Percentiles rank a stretch among this genome's conserved stretches.
Evolutionary conservation across 768 basidiomycete genomes (phyloP).

Genomic region (Boletus patriciae): DNA sequence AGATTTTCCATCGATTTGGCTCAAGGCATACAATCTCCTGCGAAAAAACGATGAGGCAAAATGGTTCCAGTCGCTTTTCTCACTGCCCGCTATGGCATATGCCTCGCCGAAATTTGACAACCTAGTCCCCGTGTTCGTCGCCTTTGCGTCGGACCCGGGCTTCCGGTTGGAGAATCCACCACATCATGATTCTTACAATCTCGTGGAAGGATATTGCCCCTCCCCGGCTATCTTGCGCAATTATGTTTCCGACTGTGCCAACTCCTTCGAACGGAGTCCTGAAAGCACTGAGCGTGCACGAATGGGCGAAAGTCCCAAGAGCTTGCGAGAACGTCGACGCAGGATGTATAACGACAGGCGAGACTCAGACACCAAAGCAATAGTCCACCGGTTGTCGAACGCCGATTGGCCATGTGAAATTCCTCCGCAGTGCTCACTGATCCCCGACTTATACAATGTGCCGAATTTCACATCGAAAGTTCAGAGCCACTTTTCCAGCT

Average conservation of each 20-base stretch:
- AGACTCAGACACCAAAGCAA: not conserved
- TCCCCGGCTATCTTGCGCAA: not conserved
- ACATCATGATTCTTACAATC: constrained; percentile 2
- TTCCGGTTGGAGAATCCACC: constrained; percentile 14
- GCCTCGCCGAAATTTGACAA: constrained; percentile 3
- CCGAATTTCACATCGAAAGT: not conserved
- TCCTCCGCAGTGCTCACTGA: not conserved
- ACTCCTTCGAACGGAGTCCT: constrained; percentile 2
- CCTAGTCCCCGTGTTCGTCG: constrained; percentile 16
- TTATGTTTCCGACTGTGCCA: not conserved
- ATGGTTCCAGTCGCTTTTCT: constrained; percentile 30
- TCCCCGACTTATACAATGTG: not conserved
- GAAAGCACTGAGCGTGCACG: not conserved
- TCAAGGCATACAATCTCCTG: constrained; percentile 30
- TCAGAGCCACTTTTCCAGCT: constrained; percentile 7
- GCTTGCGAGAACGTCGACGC: not conserved
- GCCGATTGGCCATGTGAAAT: constrained; percentile 17
- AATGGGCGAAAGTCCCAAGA: not conserved
- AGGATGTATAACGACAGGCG: not conserved
- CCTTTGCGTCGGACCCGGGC: constrained; percentile 27
- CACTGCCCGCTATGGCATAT: constrained; percentile 36
- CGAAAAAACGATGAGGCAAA: constrained; percentile 11
- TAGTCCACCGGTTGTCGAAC: constrained; percentile 1
- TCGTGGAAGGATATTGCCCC: constrained; percentile 8
- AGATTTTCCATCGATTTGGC: constrained; percentile 23